Evolutionary conservation across 2,329 filamentous ascomycete genomes (phyloP), one percentile per base, ranked within the genome.

Genomic region (Pezicula radicicola): DNA sequence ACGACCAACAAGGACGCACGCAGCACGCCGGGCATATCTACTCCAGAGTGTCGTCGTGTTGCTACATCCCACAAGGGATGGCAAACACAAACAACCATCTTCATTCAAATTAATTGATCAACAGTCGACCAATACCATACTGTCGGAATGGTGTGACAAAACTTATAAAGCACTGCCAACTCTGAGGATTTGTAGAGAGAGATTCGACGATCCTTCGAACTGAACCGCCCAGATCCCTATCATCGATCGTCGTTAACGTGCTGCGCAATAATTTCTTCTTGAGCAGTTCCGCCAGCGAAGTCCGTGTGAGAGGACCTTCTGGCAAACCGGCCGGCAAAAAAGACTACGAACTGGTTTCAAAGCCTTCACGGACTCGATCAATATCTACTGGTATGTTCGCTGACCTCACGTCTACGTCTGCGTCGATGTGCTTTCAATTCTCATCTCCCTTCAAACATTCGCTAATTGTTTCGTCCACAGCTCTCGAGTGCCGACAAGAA

Each of bases 121-220:
- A 51, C 57, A 52, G 48, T 53, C 49, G 60, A 60, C 40, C 40
- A 42, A 42, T 27, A 62, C 64, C 62, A 52, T 52, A 55, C 43
- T 54, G 51, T 63, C 61, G 64, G 63, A 58, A 65, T 65, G 56
- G 61, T 62, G 58, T 59, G 56, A 65, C 59, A 52, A 54, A 25
- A 36, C 47, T 25, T 65, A 65, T 65, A 66, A 64, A 65, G 58
- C 54, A 60, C 55, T 55, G 16, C 18, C 28, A 8, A 27, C 21
- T 37, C 46, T 21, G 30, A 33, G 30, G 30, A 10, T 33, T 13
- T 33, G 30, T 33, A 33, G n/a, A 48, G n/a, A 48, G 4, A 25
- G 30, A 25, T 35, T 16, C 45, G n/a, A 18, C 45, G 15, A 35
- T 37, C 4, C 35, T 36, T 48, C 25, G 8, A 18, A 13, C 30